Conservation (phyloP, 129 eudicot genomes). For the Flaveria sonorensis region DNA sequence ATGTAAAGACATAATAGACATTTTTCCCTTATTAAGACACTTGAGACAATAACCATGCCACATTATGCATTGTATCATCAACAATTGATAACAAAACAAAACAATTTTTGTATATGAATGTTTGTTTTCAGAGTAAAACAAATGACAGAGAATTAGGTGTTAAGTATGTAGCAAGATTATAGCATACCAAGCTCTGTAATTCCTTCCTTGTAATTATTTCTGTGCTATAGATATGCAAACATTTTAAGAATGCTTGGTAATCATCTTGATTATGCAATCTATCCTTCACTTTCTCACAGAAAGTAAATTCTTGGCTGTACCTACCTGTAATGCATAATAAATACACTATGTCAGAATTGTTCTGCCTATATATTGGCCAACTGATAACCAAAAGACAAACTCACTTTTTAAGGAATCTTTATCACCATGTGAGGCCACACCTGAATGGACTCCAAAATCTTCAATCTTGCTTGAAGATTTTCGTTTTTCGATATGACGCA, state of each 20-base stretch:
- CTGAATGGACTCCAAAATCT: conserved; percentile 56
- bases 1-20: not conserved
- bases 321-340: conserved; percentile 47
- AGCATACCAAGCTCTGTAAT: conserved; percentile 82
- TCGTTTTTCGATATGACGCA: conserved; percentile 54
- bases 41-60: conserved; percentile 9
- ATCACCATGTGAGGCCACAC: conserved; percentile 56
- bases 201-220: conserved; percentile 93
- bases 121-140: not conserved
- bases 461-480: conserved; percentile 77
- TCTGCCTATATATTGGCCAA: not conserved
- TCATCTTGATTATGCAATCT: conserved; percentile 74
- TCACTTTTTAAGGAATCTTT: conserved; percentile 79
- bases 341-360: not conserved
- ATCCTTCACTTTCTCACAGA: conserved; percentile 96
- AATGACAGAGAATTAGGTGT: not conserved
- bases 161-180: not conserved
- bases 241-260: conserved; percentile 95
- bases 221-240: conserved; percentile 94
- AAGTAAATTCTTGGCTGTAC: conserved; percentile 75
- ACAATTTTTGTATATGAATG: not conserved
- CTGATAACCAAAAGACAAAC: conserved; percentile 24
- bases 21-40: conserved; percentile 6
- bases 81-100: conserved; percentile 9
- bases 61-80: conserved; percentile 14